Evolutionary conservation across 208 protist species (phyloP).

Genomic region (Naegleria fowleri): DNA sequence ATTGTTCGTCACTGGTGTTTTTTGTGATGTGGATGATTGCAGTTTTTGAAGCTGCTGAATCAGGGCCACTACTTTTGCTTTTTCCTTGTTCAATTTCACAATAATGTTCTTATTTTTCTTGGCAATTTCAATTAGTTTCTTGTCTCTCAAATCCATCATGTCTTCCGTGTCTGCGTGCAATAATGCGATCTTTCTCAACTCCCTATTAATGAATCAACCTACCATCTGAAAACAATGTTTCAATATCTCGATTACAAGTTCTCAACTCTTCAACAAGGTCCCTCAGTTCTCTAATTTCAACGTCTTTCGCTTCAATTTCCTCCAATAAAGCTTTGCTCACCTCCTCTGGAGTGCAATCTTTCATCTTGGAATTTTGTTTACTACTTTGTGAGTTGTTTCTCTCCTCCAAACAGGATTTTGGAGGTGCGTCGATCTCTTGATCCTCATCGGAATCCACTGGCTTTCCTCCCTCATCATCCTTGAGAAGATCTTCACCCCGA

Average conservation of each 20-base stretch:
- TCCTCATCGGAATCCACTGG: neutral
- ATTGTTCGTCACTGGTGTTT: neutral
- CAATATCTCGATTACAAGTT: neutral
- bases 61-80: neutral
- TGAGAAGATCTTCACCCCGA: too few species aligned
- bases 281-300: neutral
- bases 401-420: neutral
- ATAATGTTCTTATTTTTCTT: neutral
- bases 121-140: neutral
- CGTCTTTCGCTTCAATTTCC: neutral
- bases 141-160: neutral
- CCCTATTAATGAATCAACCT: neutral
- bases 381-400: neutral
- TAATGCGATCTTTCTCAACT: too few species aligned
- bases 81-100: neutral
- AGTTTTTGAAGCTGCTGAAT: neutral
- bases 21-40: neutral
- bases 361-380: neutral
- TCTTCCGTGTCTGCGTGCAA: neutral
- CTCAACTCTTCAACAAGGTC: neutral
- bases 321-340: neutral
- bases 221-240: neutral
- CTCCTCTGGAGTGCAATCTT: neutral
- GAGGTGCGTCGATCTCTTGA: neutral
- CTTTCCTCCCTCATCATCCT: too few species aligned